A percentile compares a stretch with the other conserved stretches of the same genome.
Conservation (phyloP, 768 basidiomycete species). For the Boletus insuetus region DNA sequence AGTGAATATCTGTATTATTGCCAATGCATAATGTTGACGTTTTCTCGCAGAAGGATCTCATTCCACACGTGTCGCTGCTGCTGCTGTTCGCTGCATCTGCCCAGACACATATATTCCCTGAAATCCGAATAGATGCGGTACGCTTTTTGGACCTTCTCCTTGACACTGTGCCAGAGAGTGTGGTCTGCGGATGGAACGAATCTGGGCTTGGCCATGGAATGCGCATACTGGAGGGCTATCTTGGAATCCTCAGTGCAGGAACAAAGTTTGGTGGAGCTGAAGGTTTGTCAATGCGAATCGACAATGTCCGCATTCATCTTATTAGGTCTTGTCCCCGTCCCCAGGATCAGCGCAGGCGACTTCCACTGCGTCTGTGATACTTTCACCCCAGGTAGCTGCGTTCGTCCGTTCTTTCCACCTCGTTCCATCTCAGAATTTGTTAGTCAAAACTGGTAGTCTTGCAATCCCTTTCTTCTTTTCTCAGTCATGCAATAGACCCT, state of each 20-base stretch:
- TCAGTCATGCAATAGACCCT: slow-evolving; percentile 45
- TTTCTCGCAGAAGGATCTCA: slow-evolving; percentile 54
- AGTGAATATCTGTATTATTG: slow-evolving; percentile 36
- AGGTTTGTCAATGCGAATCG: slow-evolving; percentile 35
- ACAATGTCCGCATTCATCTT: background rate
- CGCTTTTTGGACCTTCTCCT: slow-evolving; percentile 76
- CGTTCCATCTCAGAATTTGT: slow-evolving; percentile 8
- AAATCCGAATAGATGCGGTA: slow-evolving; percentile 88
- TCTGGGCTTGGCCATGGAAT: slow-evolving; percentile 50
- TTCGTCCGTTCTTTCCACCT: background rate
- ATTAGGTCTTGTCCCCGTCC: background rate
- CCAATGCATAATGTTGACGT: slow-evolving; percentile 5
- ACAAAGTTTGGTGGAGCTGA: slow-evolving; percentile 57
- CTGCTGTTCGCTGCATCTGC: slow-evolving; percentile 88
- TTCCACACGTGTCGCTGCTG: slow-evolving; percentile 72
- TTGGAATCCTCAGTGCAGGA: slow-evolving; percentile 72
- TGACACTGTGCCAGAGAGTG: slow-evolving; percentile 60
- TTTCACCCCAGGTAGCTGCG: slow-evolving; percentile 55
- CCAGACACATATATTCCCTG: slow-evolving; percentile 92
- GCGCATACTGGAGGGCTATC: slow-evolving; percentile 74
- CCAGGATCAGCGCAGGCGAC: slow-evolving; percentile 42
- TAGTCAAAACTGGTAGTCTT: slow-evolving; percentile 81
- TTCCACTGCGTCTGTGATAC: slow-evolving; percentile 60
- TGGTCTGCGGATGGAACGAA: slow-evolving; percentile 67
- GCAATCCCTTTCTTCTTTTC: slow-evolving; percentile 67